Conservation (phyloP, 2,329 filamentous ascomycete species). For the Paraphoma sp. region DNA sequence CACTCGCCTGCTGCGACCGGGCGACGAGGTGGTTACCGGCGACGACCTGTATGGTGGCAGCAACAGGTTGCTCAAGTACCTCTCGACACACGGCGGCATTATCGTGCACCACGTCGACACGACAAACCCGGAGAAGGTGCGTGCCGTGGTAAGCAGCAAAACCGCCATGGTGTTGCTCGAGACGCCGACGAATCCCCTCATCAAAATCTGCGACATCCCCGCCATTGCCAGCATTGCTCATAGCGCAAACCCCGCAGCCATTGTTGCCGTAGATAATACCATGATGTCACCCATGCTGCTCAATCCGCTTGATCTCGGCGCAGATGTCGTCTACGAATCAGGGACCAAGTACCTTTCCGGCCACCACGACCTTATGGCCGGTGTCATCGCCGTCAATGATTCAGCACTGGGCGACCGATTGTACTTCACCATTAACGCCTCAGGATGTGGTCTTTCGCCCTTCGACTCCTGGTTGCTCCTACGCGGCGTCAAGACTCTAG, state of each 20-base stretch:
- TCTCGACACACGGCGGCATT: constrained; percentile 88
- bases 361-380: constrained; percentile 99
- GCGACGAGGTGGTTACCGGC: constrained; percentile 96
- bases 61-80: constrained; percentile 89
- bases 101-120: constrained; percentile 97
- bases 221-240: constrained; percentile 80
- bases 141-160: constrained; percentile 73
- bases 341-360: constrained; percentile 98
- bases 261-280: constrained; percentile 96
- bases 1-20: constrained; percentile 84
- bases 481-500: constrained; percentile 93
- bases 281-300: constrained; percentile 96
- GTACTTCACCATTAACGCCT: constrained; percentile 97
- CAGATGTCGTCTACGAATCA: constrained; percentile 96
- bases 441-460: constrained; percentile 89
- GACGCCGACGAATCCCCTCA: constrained; percentile 95
- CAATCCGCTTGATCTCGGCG: constrained; percentile 92
- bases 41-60: constrained; percentile 97
- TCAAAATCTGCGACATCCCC: constrained; percentile 95
- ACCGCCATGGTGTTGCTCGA: constrained; percentile 96
- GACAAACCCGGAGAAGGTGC: constrained; percentile 75
- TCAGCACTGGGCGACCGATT: constrained; percentile 81
- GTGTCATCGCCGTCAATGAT: constrained; percentile 92
- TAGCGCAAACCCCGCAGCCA: constrained; percentile 74
- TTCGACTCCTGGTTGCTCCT: constrained; percentile 97